Percentiles rank a stretch among this genome's conserved stretches.
phyloP scores from a whole-genome alignment of 768 basidiomycete species.

The Rhizopogon salebrosus region DNA sequence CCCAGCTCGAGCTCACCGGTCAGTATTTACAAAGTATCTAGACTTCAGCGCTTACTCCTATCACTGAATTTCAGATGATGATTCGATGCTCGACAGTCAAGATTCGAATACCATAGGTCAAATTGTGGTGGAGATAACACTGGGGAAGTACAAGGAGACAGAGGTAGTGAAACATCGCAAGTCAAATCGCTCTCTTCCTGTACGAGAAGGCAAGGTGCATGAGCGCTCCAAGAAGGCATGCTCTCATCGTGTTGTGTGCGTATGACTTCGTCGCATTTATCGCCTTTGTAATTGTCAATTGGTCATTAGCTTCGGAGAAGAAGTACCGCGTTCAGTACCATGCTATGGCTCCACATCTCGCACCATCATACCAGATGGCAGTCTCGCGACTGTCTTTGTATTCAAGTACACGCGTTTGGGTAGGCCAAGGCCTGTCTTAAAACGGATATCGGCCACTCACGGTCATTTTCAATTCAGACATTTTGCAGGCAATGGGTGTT shows the following conservation, averaged over 20 bases:
- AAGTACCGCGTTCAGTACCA: neutral
- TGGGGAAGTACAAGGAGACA: neutral
- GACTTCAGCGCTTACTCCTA: neutral
- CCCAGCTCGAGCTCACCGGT: constrained; percentile 15
- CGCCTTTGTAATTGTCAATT: neutral
- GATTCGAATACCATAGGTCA: constrained; percentile 10
- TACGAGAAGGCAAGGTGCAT: constrained; percentile 9
- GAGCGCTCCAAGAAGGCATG: constrained; percentile 18
- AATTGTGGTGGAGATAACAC: constrained; percentile 5
- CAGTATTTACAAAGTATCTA: neutral
- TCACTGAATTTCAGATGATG: constrained; percentile 14
- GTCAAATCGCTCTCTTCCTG: too few relatives aligned
- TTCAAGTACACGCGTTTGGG: constrained; percentile 17
- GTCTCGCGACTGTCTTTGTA: constrained; percentile 11
- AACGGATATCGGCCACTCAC: neutral
- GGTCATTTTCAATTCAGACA: constrained; percentile 2
- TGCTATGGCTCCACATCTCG: fast-evolving
- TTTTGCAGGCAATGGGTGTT: constrained; percentile 17
- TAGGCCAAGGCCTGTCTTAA: constrained; percentile 1
- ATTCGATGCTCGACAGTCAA: constrained; percentile 8
- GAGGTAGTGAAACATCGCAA: fast-evolving
- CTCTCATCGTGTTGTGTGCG: constrained; percentile 15
- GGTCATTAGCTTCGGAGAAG: constrained; percentile 10
- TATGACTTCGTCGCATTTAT: neutral
- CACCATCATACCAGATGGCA: neutral